Evolutionary conservation across 305 asterid genomes (phyloP).

Genomic region (Fraxinus sp.): DNA sequence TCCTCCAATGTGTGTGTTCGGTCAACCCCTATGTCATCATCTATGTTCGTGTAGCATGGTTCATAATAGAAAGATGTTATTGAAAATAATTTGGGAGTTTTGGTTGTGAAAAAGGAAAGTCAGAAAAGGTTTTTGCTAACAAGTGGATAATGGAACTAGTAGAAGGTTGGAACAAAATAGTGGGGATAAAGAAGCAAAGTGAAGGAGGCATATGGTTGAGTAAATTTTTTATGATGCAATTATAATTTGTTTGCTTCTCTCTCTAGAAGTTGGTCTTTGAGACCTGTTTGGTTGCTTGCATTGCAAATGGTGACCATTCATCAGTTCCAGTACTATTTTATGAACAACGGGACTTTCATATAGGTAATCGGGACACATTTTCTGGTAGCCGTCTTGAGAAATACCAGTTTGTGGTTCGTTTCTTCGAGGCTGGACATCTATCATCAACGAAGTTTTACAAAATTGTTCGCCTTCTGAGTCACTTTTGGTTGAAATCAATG

Average conservation of each 20-base stretch:
- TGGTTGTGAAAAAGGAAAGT: not conserved
- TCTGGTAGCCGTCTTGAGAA: not conserved
- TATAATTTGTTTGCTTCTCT: not conserved
- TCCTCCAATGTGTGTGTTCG: too few relatives aligned
- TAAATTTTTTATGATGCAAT: not conserved
- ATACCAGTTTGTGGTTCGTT: not conserved
- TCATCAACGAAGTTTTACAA: not conserved
- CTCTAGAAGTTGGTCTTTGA: not conserved
- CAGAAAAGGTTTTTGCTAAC: not conserved
- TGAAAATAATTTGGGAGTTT: not conserved
- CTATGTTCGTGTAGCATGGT: too few relatives aligned
- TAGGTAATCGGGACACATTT: not conserved
- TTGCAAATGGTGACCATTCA: not conserved
- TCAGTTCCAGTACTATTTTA: not conserved
- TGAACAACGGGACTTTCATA: not conserved
- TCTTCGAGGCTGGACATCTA: not conserved
- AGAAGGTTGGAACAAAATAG: not conserved
- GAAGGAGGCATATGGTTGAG: not conserved
- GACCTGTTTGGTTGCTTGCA: not conserved
- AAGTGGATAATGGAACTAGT: not conserved
- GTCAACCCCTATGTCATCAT: too few relatives aligned
- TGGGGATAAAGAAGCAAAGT: not conserved
- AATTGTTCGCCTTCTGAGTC: not conserved
- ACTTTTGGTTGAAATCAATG: not conserved
- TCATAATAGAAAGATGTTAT: not conserved